phyloP scores from a whole-genome alignment of 2,329 filamentous ascomycete species.

The Chaetothyriales sp. region DNA sequence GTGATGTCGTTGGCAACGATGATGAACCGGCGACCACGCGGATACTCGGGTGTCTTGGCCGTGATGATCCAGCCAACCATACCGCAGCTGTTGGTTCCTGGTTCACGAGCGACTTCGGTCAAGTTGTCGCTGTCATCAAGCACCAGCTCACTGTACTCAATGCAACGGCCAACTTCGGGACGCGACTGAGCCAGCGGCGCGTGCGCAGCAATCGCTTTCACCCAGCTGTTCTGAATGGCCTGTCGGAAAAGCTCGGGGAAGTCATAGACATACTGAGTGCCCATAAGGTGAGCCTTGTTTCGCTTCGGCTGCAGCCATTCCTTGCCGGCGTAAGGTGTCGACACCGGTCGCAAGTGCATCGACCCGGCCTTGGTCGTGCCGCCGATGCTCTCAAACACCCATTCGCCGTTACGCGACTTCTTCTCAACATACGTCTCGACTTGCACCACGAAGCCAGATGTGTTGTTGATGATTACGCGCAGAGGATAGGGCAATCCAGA shows the following conservation, averaged over 20 bases:
- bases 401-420: conserved; percentile 95
- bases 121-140: conserved; percentile 88
- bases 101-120: conserved; percentile 83
- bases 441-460: conserved; percentile 92
- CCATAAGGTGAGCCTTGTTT: conserved; percentile 98
- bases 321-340: conserved; percentile 91
- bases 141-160: conserved; percentile 86
- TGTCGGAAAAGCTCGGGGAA: conserved; percentile 99
- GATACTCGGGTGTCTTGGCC: conserved; percentile 90
- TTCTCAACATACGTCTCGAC: conserved; percentile 96
- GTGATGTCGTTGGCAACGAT: conserved; percentile 99
- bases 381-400: conserved; percentile 96
- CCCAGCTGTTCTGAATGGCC: conserved; percentile 92
- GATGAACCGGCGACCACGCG: conserved; percentile 78
- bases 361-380: conserved; percentile 88
- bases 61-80: conserved; percentile 99
- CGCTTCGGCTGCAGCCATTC: conserved; percentile 97
- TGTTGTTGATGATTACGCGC: conserved; percentile 94
- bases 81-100: conserved; percentile 87
- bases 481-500: conserved; percentile 81
- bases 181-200: conserved; percentile 63
- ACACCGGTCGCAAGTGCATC: conserved; percentile 85
- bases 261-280: conserved; percentile 97
- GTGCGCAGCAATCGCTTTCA: conserved; percentile 59
- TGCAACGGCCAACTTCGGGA: conserved; percentile 76